Evolutionary conservation across 768 basidiomycete species (phyloP), one percentile per base, ranked within the genome.

Genomic region (Amanita rimosa): DNA sequence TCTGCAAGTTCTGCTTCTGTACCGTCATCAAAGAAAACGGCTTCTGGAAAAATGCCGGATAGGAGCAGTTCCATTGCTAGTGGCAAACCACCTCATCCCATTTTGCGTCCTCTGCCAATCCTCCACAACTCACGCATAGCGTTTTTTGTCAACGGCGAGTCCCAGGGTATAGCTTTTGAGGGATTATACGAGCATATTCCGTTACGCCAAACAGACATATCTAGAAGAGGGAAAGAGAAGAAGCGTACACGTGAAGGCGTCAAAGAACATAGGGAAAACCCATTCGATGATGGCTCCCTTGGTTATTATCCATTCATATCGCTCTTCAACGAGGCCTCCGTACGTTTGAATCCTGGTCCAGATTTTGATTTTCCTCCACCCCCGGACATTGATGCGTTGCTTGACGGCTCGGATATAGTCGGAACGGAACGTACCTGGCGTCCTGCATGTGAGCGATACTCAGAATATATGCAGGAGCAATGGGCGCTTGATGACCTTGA

Each of bases 261-360:
- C 41, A 79, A 82, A 46, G 81, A 86, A 57, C 83, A 85, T 60
- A 74, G 75, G 51, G 85, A 89, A 65, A 93, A 93, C 53, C 77
- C 77, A 2, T 88, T 91, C 57, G 93, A 99, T 62, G 96, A 99
- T 62, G 96, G 95, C 16, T 82, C 85, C 16, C 68, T 96, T 5
- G 96, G 96, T 1, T 99, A 99, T 65, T 98, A 92, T 62, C 92
- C 95, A 0, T 83, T 97, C 68, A 78, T 96, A 54, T 95, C 91
- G 3, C 71, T 95, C 33, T 99, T 91, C 70, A 94, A 93, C 58
- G 83, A 85, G 52, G 95, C 90, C 0, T 78, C 79, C 51, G 85
- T 93, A 10, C 74, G 64, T 41, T 72, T 95, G 50, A 97, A 99
- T 60, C 79, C 93, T 14, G 96, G 96, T 0, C 96, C 96, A 0